Percentiles rank a stretch among this genome's conserved stretches.
Evolutionary conservation across 306 rosid species (phyloP).

Genomic region (Begonia loranthoides): DNA sequence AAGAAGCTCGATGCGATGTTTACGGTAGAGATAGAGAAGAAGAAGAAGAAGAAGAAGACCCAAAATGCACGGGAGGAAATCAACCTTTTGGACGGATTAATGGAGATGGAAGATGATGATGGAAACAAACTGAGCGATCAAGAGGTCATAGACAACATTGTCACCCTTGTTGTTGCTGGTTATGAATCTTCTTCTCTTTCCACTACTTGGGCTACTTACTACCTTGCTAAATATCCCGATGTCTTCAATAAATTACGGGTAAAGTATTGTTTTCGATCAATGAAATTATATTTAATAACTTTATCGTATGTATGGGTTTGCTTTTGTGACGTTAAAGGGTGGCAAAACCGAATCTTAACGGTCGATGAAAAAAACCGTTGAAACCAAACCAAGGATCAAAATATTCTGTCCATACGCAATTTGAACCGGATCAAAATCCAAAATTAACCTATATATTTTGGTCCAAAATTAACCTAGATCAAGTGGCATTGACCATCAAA

Average conservation of each 20-base stretch:
- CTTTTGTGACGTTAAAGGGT: too few species aligned
- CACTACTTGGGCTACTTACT: conserved; percentile 27
- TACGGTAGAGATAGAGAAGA: conserved; percentile 22
- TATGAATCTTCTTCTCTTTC: conserved; percentile 18
- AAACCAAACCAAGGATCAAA: too few species aligned
- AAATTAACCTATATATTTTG: neutral
- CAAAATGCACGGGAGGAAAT: neutral
- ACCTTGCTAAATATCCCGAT: conserved; percentile 22
- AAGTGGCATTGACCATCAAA: too few species aligned
- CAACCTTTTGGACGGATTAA: conserved; percentile 41
- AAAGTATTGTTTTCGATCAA: neutral
- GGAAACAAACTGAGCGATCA: conserved; percentile 21
- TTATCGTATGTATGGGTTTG: too few species aligned
- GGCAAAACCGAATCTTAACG: too few species aligned
- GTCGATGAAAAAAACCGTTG: neutral
- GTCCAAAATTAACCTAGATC: too few species aligned
- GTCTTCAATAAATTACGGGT: conserved; percentile 26
- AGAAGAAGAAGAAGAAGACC: conserved; percentile 2
- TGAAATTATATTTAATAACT: too few species aligned
- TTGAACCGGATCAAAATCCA: too few species aligned
- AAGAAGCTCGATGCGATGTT: conserved; percentile 25
- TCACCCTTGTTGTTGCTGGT: conserved; percentile 21
- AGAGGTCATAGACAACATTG: conserved; percentile 34
- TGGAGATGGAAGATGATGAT: conserved; percentile 25
- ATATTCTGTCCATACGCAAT: too few species aligned